A percentile compares a stretch with the other conserved stretches of the same genome.
phyloP scores from a whole-genome alignment of 2,329 filamentous ascomycete species.

The Dryadomyces quercivorus region DNA sequence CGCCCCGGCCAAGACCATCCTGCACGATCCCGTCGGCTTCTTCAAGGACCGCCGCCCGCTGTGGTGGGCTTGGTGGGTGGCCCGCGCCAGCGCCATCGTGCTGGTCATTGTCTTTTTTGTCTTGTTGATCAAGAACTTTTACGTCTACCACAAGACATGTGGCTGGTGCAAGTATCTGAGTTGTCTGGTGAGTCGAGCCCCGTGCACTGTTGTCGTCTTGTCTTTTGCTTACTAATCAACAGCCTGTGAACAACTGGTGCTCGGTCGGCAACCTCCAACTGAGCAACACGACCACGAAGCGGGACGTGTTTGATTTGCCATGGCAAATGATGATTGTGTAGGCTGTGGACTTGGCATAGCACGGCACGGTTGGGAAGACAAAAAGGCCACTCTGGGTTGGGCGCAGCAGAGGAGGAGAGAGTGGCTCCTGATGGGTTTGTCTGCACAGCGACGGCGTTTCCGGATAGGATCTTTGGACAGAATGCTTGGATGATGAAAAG shows the following conservation, averaged over 20 bases:
- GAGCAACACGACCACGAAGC: slow-evolving; percentile 14
- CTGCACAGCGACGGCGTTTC: slow-evolving; percentile 3
- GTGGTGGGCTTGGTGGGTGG: slow-evolving; percentile 97
- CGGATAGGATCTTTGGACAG: neutral
- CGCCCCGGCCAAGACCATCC: slow-evolving; percentile 37
- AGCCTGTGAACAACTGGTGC: slow-evolving; percentile 55
- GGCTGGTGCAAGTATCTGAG: slow-evolving; percentile 92
- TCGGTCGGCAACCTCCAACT: slow-evolving; percentile 29
- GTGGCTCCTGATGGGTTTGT: neutral
- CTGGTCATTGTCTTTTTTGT: slow-evolving; percentile 78
- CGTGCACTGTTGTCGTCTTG: too few relatives aligned
- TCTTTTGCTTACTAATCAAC: neutral
- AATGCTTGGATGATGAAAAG: neutral
- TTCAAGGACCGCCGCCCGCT: slow-evolving; percentile 86
- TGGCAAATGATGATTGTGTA: neutral
- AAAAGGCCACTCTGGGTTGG: too few relatives aligned
- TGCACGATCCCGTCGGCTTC: slow-evolving; percentile 58
- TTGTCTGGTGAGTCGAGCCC: slow-evolving; percentile 62
- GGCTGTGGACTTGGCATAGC: neutral
- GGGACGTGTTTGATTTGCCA: slow-evolving; percentile 9
- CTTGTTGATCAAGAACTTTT: slow-evolving; percentile 82
- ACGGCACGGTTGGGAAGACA: too few relatives aligned
- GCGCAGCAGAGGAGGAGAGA: too few relatives aligned
- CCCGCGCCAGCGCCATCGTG: slow-evolving; percentile 66
- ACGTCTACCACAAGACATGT: slow-evolving; percentile 63